Base-by-base conservation (phyloP, 73 alveolate species). In the Tetrahymena borealis region DNA sequence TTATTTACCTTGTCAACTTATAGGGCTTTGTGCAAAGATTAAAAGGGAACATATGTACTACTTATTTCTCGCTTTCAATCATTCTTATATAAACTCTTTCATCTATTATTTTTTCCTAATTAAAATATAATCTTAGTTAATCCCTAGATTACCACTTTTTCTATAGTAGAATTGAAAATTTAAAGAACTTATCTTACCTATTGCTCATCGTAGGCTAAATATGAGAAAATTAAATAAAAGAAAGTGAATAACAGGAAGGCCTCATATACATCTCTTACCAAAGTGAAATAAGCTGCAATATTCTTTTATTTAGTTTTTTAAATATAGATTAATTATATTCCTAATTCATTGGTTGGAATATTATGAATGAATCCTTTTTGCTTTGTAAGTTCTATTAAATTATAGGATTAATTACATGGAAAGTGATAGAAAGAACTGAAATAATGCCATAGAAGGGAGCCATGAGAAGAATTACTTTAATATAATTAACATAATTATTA, bases 361-460 rank as follows among this genome's bases (percentile, higher is more conserved):
- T n/a, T n/a, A n/a, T n/a, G n/a, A n/a, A n/a, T n/a, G n/a, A n/a
- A n/a, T n/a, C 37, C 85, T 24, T 60, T 9, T 5, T 24, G 31
- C n/a, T 15, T 39, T 39, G 16, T 39, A 7, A 9, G 12, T 39
- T 93, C 32, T 38, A 39, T 60, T 39, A 16, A 78, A 41, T 33
- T 90, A 3, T 33, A 16, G 28, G 5, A 90, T 32, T 90, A 79
- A 33, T 85, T 93, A 93, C 95, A 38, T 38, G 95, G 33, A 93
- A 42, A 79, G 90, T 43, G 40, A 93, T 38, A 0, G 95, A 93
- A 33, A 93, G 60, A 3, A 93, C 91, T 10, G 95, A 93, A 85
- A 93, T 85, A 35, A 93, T 60, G 31, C 95, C 92, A 93, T 93
- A 93, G 28, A 93, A 93, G 10, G 95, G 95, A 38, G 95, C 95